phyloP scores from a whole-genome alignment of 2,329 filamentous ascomycete genomes.

The Sphaerulina musiva region DNA sequence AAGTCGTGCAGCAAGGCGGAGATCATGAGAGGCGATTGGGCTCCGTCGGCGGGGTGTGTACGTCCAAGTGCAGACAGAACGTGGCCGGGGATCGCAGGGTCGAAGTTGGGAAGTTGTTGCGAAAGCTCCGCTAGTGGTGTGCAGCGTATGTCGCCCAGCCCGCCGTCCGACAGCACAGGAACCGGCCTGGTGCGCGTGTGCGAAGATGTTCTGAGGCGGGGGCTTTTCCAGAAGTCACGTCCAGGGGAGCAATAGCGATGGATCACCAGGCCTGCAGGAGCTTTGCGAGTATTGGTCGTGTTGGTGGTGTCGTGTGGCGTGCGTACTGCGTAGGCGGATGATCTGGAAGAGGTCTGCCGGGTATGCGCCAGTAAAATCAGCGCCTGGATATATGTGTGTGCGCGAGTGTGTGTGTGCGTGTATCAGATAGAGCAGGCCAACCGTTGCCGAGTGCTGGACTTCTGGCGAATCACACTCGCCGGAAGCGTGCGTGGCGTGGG shows the following conservation, averaged over 20 bases:
- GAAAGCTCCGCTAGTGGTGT: too few species aligned
- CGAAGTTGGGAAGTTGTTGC: background rate
- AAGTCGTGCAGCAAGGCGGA: constrained; percentile 25
- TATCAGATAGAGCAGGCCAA: constrained; percentile 4
- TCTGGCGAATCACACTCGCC: constrained; percentile 7
- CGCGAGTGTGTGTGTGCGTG: constrained; percentile 4
- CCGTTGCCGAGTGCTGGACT: constrained; percentile 6
- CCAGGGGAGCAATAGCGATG: too few species aligned
- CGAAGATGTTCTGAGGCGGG: too few species aligned
- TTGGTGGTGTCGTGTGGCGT: background rate
- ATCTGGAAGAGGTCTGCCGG: background rate
- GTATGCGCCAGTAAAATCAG: background rate
- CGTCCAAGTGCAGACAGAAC: constrained; percentile 2
- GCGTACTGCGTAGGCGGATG: background rate
- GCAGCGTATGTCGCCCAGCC: too few species aligned
- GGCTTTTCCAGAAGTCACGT: too few species aligned
- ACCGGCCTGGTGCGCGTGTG: too few species aligned
- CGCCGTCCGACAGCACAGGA: too few species aligned
- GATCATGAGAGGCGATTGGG: constrained; percentile 32
- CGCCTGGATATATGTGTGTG: background rate
- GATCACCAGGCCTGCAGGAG: too few species aligned
- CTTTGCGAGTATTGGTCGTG: background rate
- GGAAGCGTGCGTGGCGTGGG: background rate
- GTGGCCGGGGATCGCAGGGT: background rate
- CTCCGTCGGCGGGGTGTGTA: constrained; percentile 5